These are phyloP conservation scores for Debaryomycetaceae sp. DNA, from an alignment of 1,139 yeast species.

Conservation along the genomic window DNA sequence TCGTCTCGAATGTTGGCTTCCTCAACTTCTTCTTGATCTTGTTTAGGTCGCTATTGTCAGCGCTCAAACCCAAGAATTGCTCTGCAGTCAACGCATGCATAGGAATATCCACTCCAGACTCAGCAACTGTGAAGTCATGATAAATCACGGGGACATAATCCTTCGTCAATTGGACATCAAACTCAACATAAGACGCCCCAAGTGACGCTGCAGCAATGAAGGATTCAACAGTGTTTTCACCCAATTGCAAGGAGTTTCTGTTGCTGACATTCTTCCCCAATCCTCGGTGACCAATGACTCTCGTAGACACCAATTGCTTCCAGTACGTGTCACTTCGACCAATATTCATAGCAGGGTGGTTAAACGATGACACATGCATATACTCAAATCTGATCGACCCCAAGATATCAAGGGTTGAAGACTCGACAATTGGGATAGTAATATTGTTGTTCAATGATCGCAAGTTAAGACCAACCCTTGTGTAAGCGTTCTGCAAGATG, in stretches of 20 bases:
- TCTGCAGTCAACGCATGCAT: conserved; percentile 91
- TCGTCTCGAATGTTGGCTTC: conserved; percentile 6
- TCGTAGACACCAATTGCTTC: conserved; percentile 83
- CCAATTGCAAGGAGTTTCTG: conserved; percentile 79
- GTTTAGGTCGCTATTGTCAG: conserved; percentile 14
- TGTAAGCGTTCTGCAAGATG: conserved; percentile 56
- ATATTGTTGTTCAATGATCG: conserved; percentile 64
- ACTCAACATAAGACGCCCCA: conserved; percentile 91
- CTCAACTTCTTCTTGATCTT: conserved; percentile 11
- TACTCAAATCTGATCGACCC: conserved; percentile 79
- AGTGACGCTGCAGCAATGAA: conserved; percentile 95
- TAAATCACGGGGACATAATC: conserved; percentile 90
- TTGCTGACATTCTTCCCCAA: conserved; percentile 78
- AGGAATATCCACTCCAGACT: conserved; percentile 93
- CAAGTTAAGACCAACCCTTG: conserved; percentile 67
- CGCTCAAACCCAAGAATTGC: conserved; percentile 73
- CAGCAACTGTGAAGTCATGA: conserved; percentile 93
- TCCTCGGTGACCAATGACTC: conserved; percentile 97
- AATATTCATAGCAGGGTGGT: conserved; percentile 65
- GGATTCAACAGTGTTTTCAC: conserved; percentile 93
- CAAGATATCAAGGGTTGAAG: conserved; percentile 65
- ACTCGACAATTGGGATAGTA: conserved; percentile 76
- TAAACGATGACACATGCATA: conserved; percentile 67
- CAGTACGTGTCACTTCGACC: conserved; percentile 81
- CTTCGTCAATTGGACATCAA: conserved; percentile 95